Conservation (phyloP, 2,329 filamentous ascomycete genomes). For the Sphaceloma murrayae region DNA sequence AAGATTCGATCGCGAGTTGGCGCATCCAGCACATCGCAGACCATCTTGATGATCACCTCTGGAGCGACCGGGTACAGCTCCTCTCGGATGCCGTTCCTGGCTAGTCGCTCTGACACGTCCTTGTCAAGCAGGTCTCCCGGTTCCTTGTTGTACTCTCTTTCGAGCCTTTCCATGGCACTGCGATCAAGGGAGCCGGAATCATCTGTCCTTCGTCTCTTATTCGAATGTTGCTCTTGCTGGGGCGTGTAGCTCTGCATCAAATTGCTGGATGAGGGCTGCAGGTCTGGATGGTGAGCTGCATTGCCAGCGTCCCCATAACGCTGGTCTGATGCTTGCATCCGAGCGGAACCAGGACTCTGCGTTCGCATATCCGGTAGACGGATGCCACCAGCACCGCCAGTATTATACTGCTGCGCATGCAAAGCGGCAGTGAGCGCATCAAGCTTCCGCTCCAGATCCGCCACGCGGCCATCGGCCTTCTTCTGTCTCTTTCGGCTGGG, state of each 20-base stretch:
- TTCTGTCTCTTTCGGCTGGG: constrained; percentile 73
- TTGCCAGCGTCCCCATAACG: not conserved
- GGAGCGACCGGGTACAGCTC: constrained; percentile 22
- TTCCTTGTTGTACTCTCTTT: constrained; percentile 3
- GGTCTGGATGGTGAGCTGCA: not conserved
- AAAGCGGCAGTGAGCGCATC: constrained; percentile 76
- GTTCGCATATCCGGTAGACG: not conserved
- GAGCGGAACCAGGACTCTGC: not conserved
- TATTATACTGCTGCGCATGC: constrained; percentile 43
- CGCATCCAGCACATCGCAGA: constrained; percentile 26
- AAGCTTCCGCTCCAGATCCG: constrained; percentile 87
- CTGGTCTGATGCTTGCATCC: not conserved
- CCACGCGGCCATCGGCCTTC: constrained; percentile 81
- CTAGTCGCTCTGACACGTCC: constrained; percentile 1
- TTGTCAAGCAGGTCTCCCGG: constrained; percentile 7
- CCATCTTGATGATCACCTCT: constrained; percentile 19
- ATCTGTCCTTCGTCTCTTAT: constrained; percentile 4
- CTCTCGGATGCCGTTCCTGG: constrained; percentile 3
- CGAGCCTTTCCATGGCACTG: constrained; percentile 1
- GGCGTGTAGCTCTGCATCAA: not conserved
- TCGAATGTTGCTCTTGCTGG: not conserved
- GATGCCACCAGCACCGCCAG: constrained; percentile 8
- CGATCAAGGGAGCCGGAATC: not conserved
- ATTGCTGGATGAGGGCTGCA: not conserved
- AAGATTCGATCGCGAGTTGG: constrained; percentile 49